Conservation (phyloP, 805 yeast genomes). For the Kluyveromyces siamensis region DNA sequence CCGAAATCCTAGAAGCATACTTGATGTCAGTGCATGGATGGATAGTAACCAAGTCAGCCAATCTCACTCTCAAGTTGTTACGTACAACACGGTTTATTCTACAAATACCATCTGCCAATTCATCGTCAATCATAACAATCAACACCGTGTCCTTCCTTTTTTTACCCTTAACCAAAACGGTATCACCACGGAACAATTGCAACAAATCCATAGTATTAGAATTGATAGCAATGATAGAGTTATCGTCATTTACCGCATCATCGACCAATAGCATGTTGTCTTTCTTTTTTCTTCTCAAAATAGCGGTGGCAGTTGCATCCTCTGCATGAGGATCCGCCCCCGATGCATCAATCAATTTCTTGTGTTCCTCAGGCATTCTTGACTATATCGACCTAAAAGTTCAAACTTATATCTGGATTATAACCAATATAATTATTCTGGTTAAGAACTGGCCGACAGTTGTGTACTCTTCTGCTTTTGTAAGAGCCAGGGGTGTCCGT, state of each 20-base stretch:
- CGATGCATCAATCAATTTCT: conserved; percentile 51
- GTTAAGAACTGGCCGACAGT: neutral
- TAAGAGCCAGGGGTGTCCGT: neutral
- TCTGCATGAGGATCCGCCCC: conserved; percentile 52
- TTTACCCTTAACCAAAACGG: conserved; percentile 94
- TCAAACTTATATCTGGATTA: neutral
- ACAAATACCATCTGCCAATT: conserved; percentile 90
- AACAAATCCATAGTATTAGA: conserved; percentile 91
- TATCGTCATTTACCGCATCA: conserved; percentile 95
- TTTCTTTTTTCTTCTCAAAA: conserved; percentile 94
- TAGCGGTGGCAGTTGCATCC: conserved; percentile 90
- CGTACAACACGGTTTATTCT: conserved; percentile 93
- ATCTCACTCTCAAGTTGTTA: conserved; percentile 85
- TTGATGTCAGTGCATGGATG: conserved; percentile 98
- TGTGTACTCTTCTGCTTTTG: neutral
- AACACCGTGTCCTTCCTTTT: conserved; percentile 96
- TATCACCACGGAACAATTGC: conserved; percentile 95
- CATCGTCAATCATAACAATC: conserved; percentile 93
- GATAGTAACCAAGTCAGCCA: conserved; percentile 85
- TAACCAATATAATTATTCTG: neutral
- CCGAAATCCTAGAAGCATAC: conserved; percentile 90
- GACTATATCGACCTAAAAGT: neutral
- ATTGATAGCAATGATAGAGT: conserved; percentile 91
- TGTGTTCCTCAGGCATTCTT: conserved; percentile 31
- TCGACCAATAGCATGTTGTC: conserved; percentile 91